Percentiles rank a stretch among this genome's conserved stretches.
Conservation (phyloP, 2,329 filamentous ascomycete species). For the Epichloe coenophiala region DNA sequence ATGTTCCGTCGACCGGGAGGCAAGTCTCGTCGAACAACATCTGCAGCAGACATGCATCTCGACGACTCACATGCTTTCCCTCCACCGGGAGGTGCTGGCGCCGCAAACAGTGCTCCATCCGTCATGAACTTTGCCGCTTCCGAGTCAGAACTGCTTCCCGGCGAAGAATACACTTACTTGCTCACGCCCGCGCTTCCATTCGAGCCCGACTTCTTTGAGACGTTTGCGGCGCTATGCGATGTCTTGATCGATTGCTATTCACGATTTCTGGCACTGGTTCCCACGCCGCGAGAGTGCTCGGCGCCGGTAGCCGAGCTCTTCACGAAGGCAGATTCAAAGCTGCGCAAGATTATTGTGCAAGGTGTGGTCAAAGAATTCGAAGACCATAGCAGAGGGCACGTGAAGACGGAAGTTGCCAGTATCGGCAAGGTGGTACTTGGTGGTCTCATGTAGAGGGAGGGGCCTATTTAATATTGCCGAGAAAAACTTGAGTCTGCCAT, state of each 20-base stretch:
- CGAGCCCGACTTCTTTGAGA: constrained; percentile 93
- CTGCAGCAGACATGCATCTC: constrained; percentile 28
- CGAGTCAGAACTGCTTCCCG: constrained; percentile 55
- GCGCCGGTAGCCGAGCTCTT: constrained; percentile 70
- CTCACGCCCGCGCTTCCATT: constrained; percentile 86
- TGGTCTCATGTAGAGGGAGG: constrained; percentile 54
- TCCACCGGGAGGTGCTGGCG: constrained; percentile 13
- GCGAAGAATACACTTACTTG: constrained; percentile 78
- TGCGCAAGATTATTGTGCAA: constrained; percentile 80
- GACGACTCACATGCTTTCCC: constrained; percentile 17
- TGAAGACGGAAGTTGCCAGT: constrained; percentile 70
- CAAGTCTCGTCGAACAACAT: constrained; percentile 43
- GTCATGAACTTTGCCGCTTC: constrained; percentile 45
- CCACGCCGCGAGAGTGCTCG: constrained; percentile 60
- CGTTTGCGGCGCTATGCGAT: constrained; percentile 90
- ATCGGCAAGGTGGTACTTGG: constrained; percentile 83
- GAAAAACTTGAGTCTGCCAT: too few relatives aligned
- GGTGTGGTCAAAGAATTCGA: constrained; percentile 88
- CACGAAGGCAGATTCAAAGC: constrained; percentile 70
- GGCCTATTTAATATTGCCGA: too few relatives aligned
- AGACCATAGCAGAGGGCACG: constrained; percentile 61
- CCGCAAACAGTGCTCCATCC: constrained; percentile 20
- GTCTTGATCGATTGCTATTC: constrained; percentile 88
- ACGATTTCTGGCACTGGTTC: constrained; percentile 59
- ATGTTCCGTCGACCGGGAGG: constrained; percentile 61